These are phyloP conservation scores for Fusarium compactum DNA, from an alignment of 2,329 filamentous ascomycete genomes.

Conservation along the genomic window DNA sequence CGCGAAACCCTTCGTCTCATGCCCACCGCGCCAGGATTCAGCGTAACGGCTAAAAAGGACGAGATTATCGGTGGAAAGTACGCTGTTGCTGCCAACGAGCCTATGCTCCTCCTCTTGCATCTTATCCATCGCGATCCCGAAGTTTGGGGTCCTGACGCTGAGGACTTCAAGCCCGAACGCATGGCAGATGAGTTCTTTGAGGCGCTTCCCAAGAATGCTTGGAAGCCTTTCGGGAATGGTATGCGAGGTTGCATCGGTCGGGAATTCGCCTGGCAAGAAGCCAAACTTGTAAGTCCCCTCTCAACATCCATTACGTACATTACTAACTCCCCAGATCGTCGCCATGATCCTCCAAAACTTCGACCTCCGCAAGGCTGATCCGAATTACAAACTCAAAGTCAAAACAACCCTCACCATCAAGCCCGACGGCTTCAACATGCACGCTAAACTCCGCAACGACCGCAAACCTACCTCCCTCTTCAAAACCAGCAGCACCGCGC, in stretches of 20 bases:
- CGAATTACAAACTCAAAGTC: constrained; percentile 13
- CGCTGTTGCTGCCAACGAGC: neutral
- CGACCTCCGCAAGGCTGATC: neutral
- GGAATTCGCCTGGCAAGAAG: constrained; percentile 17
- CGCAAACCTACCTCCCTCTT: constrained; percentile 1
- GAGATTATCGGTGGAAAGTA: constrained; percentile 6
- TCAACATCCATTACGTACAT: fast-evolving
- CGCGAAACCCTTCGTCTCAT: constrained; percentile 16
- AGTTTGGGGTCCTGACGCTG: constrained; percentile 11
- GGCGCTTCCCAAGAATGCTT: constrained; percentile 11
- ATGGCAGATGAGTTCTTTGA: constrained; percentile 15
- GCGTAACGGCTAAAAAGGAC: constrained; percentile 1
- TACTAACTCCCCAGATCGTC: neutral
- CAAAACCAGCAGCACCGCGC: neutral
- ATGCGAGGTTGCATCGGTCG: constrained; percentile 16
- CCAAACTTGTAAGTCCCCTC: neutral
- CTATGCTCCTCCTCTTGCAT: neutral
- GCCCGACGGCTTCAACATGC: neutral
- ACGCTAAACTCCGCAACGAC: constrained; percentile 4
- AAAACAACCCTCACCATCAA: constrained; percentile 10
- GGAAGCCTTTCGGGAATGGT: constrained; percentile 13
- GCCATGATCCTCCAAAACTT: constrained; percentile 21
- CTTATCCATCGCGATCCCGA: constrained; percentile 1
- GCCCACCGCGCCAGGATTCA: constrained; percentile 3
- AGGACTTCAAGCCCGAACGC: constrained; percentile 8